Base-by-base conservation (phyloP, 257 asterid species). In the Coffea eugenioides region DNA sequence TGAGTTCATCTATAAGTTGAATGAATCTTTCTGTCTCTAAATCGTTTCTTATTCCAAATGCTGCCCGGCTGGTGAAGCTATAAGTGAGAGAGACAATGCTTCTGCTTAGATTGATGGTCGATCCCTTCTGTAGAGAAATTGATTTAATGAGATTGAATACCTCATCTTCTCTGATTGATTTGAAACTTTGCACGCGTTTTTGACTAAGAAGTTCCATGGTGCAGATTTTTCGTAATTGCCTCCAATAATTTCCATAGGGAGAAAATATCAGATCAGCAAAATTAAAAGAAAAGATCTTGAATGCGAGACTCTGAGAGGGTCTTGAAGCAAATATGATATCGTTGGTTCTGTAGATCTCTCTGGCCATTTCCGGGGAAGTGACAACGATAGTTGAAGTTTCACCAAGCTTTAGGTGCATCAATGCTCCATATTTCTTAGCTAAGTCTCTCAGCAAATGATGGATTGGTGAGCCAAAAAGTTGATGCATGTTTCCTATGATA, bases 341-440 rank as follows among this genome's bases (percentile, higher is more conserved):
- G 20, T 74, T 52, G 1, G 69, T 57, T 36, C 18, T 74, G 39
- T 34, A 9, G 34, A 74, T 8, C 16, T 74, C 78, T 54, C 84
- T 80, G 0, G 83, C 90, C 0, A 83, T 75, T 67, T 81, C 85
- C 0, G 73, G 77, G 0, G 80, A 74, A 4, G 78, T 14, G 16
- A 56, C 69, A 20, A 74, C n/a, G 7, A 74, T 34, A 10, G 2
- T 56, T 31, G 78, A 34, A 34, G 57, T 8, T 57, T 74, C 48
- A 41, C 78, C 78, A 23, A 36, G 3, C 9, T 57, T 7, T 16
- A 74, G 68, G 68, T 36, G 69, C 46, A 74, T 54, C 9, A 74
- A 10, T 18, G 78, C 69, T 2, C 78, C 78, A 8, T 74, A 34
- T 6, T 2, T 56, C 2, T 54, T 57, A 69, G 78, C 51, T 8